These are phyloP conservation scores for Lentinula raphanica DNA, from an alignment of 768 basidiomycete genomes.

Conservation along the genomic window DNA sequence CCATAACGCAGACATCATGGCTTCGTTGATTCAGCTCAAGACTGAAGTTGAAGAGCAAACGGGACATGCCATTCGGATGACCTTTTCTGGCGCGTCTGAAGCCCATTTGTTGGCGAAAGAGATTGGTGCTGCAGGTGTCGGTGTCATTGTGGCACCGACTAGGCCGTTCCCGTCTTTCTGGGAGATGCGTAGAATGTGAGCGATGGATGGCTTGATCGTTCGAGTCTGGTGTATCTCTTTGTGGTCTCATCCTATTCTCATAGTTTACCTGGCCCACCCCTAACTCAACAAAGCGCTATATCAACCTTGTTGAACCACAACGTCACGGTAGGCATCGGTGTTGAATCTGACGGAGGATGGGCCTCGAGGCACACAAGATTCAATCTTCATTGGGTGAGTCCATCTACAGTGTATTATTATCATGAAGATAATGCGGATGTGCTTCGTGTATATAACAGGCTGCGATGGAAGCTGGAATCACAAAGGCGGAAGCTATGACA, in stretches of 20 bases:
- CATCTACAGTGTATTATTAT: neutral
- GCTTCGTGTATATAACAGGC: neutral
- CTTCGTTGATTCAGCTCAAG: constrained; percentile 60
- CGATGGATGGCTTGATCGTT: constrained; percentile 5
- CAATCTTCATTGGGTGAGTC: constrained; percentile 70
- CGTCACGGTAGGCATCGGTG: constrained; percentile 65
- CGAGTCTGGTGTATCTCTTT: neutral
- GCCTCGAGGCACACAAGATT: constrained; percentile 66
- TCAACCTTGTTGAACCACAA: constrained; percentile 53
- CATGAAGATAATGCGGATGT: neutral
- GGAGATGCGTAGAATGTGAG: constrained; percentile 59
- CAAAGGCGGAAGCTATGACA: constrained; percentile 29
- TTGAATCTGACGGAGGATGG: constrained; percentile 41
- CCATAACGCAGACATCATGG: constrained; percentile 66
- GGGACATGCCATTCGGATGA: constrained; percentile 39
- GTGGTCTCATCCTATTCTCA: neutral
- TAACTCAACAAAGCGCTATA: constrained; percentile 48
- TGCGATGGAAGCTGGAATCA: constrained; percentile 25
- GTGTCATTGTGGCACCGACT: constrained; percentile 63
- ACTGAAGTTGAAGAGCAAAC: constrained; percentile 45
- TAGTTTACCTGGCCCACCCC: constrained; percentile 39
- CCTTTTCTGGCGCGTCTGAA: constrained; percentile 56
- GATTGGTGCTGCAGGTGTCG: constrained; percentile 60
- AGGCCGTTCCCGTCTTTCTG: constrained; percentile 66
- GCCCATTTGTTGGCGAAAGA: constrained; percentile 70